These are phyloP conservation scores for Nidularia pulvinata DNA, from an alignment of 768 basidiomycete genomes.

Conservation along the genomic window DNA sequence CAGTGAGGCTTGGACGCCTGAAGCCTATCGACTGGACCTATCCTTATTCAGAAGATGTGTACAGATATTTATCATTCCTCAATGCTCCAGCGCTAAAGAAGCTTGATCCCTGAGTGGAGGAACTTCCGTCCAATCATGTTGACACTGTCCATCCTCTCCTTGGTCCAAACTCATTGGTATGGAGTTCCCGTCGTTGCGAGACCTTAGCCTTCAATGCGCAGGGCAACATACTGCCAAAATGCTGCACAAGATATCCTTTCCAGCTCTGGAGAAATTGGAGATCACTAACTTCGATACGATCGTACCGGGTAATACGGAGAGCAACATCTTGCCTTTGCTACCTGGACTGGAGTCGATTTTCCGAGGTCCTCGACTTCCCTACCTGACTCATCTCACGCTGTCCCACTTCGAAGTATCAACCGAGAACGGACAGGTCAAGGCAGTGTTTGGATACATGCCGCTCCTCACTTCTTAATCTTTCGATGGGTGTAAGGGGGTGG, in stretches of 20 bases:
- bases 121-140: conserved; percentile 10
- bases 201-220: conserved; percentile 39
- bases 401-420: conserved; percentile 40
- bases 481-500: conserved; percentile 42
- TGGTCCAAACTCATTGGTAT: conserved; percentile 7
- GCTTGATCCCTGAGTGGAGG: conserved; percentile 42
- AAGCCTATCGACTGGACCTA: conserved; percentile 48
- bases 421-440: conserved; percentile 24
- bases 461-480: conserved; percentile 44
- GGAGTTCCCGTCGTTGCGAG: conserved; percentile 30
- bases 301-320: conserved; percentile 11
- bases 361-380: conserved; percentile 52
- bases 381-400: conserved; percentile 49
- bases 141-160: conserved; percentile 9
- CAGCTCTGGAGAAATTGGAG: conserved; percentile 41
- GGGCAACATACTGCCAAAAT: conserved; percentile 34
- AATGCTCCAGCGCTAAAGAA: conserved; percentile 35
- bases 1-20: conserved; percentile 32
- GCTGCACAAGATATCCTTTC: conserved; percentile 42
- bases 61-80: conserved; percentile 40
- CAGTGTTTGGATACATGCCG: conserved; percentile 53
- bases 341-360: conserved; percentile 53
- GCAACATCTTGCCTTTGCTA: conserved; percentile 24
- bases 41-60: conserved; percentile 37
- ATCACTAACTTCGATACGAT: conserved; percentile 32